These are phyloP conservation scores for Cyberlindnera suaveolens DNA, from an alignment of 805 yeast genomes.

Conservation along the genomic window DNA sequence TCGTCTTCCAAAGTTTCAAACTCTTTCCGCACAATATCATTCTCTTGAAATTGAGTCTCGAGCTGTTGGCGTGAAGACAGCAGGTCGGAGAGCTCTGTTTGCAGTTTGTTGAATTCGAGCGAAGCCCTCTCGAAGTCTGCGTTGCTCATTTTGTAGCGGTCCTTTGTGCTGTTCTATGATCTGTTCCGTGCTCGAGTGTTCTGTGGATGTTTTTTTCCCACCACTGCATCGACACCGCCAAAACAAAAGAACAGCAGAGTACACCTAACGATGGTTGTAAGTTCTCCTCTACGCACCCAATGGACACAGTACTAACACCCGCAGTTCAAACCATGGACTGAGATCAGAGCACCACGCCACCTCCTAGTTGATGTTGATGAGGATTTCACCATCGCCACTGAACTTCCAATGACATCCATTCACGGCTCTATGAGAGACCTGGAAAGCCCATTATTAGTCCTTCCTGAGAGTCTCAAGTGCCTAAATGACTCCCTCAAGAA, in stretches of 20 bases:
- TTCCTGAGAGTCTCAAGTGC: conserved; percentile 13
- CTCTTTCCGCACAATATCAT: conserved; percentile 81
- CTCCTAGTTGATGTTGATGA: conserved; percentile 37
- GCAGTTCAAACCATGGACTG: conserved; percentile 44
- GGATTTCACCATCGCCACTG: conserved; percentile 16
- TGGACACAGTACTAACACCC: neutral
- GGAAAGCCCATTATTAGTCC: conserved; percentile 10
- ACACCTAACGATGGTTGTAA: conserved; percentile 12
- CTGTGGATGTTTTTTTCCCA: neutral
- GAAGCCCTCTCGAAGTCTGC: conserved; percentile 38
- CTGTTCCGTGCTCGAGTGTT: neutral
- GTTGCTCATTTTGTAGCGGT: conserved; percentile 21
- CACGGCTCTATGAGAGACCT: conserved; percentile 2
- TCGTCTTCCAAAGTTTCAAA: conserved; percentile 59
- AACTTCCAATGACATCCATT: conserved; percentile 8
- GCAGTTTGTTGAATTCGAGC: conserved; percentile 39
- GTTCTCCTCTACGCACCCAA: neutral
- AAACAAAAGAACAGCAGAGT: neutral
- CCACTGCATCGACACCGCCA: neutral
- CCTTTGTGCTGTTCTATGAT: neutral
- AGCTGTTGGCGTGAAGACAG: conserved; percentile 74
- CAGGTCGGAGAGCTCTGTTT: conserved; percentile 42
- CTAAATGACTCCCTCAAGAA: conserved; percentile 10
- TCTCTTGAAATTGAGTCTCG: conserved; percentile 93
- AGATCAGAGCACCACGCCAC: conserved; percentile 41